phyloP scores from a whole-genome alignment of 495 filamentous ascomycete species.

The Hypoxylon lienhwacheense region DNA sequence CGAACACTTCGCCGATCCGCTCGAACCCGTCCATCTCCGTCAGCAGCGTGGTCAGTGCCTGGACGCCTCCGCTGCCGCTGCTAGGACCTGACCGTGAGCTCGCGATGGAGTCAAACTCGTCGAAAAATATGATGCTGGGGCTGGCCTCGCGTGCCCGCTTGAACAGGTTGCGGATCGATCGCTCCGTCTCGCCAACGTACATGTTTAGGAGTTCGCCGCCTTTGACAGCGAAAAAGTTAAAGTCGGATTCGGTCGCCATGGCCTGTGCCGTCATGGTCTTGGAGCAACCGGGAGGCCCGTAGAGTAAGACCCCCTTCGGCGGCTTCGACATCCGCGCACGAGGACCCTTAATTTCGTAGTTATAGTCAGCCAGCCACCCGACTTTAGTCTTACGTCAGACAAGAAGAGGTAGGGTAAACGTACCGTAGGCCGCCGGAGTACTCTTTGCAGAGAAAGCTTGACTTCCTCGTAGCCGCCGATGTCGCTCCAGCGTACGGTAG shows the following conservation, averaged over 20 bases:
- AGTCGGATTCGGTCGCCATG: conserved; percentile 84
- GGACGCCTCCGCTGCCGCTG: conserved; percentile 58
- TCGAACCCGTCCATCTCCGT: conserved; percentile 98
- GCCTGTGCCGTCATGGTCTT: conserved; percentile 95
- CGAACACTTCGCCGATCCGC: conserved; percentile 75
- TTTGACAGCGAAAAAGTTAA: conserved; percentile 95
- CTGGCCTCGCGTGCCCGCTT: conserved; percentile 80
- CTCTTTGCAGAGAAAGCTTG: conserved; percentile 58
- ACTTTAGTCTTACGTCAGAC: background rate
- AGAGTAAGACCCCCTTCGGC: conserved; percentile 84
- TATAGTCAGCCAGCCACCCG: conserved; percentile 1
- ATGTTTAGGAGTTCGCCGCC: conserved; percentile 95
- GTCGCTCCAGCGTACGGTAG: conserved; percentile 83
- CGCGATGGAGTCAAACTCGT: conserved; percentile 96
- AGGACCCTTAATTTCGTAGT: conserved; percentile 19
- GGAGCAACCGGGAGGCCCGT: conserved; percentile 93
- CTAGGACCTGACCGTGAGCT: conserved; percentile 61
- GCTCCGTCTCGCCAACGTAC: conserved; percentile 97
- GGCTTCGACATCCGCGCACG: conserved; percentile 43
- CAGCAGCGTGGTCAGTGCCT: conserved; percentile 86
- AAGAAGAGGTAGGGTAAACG: background rate
- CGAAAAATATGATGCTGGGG: conserved; percentile 96
- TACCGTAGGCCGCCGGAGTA: conserved; percentile 30
- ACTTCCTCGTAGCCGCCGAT: conserved; percentile 86
- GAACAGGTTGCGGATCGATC: conserved; percentile 85